phyloP scores from a whole-genome alignment of 371 early-diverging fungal genomes.

The Rozella allomycis region DNA sequence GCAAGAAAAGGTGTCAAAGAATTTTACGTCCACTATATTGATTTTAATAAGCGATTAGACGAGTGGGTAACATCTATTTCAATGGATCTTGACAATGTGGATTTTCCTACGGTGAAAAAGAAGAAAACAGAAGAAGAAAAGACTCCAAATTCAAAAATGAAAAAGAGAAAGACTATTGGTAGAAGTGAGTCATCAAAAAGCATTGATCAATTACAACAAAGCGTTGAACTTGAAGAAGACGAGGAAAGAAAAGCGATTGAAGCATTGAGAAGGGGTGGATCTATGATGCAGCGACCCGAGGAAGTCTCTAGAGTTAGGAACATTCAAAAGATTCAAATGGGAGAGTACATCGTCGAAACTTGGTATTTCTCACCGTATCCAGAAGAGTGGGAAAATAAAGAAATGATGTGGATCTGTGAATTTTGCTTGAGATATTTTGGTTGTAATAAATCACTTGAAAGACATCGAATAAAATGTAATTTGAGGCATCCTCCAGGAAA shows the following conservation, averaged over 20 bases:
- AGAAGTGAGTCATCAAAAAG: background rate
- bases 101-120: conserved; percentile 27
- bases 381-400: conserved; percentile 45
- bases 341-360: conserved; percentile 74
- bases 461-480: conserved; percentile 58
- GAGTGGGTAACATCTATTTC: conserved; percentile 76
- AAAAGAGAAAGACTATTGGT: conserved; percentile 13
- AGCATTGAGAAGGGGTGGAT: conserved; percentile 64
- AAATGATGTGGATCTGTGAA: conserved; percentile 71
- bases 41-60: conserved; percentile 96
- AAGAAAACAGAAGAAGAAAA: conserved; percentile 2
- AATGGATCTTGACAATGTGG: conserved; percentile 46
- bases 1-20: conserved; percentile 19
- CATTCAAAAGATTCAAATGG: conserved; percentile 75
- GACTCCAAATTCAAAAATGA: conserved; percentile 24
- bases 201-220: conserved; percentile 1
- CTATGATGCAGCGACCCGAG: conserved; percentile 78
- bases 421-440: conserved; percentile 70
- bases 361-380: conserved; percentile 98
- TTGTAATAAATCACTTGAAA: conserved; percentile 32
- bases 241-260: conserved; percentile 49
- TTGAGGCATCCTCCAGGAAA: conserved; percentile 87
- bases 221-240: conserved; percentile 1
- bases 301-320: conserved; percentile 88
- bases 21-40: conserved; percentile 94